Conservation (phyloP, 768 basidiomycete species). For the Leccinum rimulosum region DNA sequence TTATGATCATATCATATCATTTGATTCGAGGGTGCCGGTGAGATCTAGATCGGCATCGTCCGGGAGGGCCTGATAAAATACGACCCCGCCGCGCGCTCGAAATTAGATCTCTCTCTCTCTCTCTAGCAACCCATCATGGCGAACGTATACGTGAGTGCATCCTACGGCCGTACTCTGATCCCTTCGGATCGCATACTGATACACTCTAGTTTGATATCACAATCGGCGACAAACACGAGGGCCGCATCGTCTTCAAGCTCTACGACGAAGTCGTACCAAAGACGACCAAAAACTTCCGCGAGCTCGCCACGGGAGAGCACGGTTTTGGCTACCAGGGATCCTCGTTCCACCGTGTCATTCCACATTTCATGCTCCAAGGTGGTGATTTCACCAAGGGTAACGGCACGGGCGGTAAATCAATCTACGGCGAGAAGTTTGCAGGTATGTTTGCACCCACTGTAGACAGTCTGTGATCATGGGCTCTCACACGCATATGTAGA, state of each 20-base stretch:
- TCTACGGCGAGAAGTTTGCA: conserved; percentile 65
- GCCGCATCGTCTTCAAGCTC: conserved; percentile 80
- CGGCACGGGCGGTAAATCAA: conserved; percentile 80
- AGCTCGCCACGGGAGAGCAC: conserved; percentile 73
- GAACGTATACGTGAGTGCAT: conserved; percentile 17
- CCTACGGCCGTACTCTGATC: neutral
- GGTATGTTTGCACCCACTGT: too few relatives aligned
- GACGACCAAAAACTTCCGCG: conserved; percentile 84
- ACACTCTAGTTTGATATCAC: conserved; percentile 60
- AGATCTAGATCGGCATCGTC: conserved; percentile 15
- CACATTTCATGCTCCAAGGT: conserved; percentile 85
- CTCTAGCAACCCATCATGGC: conserved; percentile 18
- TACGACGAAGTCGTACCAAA: conserved; percentile 76
- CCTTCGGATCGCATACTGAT: conserved; percentile 3
- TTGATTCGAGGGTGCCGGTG: conserved; percentile 3
- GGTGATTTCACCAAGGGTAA: conserved; percentile 75
- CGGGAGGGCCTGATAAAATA: conserved; percentile 9
- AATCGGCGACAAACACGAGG: conserved; percentile 39
- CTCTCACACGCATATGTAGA: conserved; percentile 44
- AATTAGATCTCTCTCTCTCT: neutral
- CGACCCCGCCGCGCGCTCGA: neutral
- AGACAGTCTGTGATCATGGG: neutral
- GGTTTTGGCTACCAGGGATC: conserved; percentile 72
- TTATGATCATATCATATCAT: neutral
- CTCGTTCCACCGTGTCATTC: conserved; percentile 81